Conservation (phyloP, 1,284 basidiomycete species). For the Kalmanozyma brasiliensis region DNA sequence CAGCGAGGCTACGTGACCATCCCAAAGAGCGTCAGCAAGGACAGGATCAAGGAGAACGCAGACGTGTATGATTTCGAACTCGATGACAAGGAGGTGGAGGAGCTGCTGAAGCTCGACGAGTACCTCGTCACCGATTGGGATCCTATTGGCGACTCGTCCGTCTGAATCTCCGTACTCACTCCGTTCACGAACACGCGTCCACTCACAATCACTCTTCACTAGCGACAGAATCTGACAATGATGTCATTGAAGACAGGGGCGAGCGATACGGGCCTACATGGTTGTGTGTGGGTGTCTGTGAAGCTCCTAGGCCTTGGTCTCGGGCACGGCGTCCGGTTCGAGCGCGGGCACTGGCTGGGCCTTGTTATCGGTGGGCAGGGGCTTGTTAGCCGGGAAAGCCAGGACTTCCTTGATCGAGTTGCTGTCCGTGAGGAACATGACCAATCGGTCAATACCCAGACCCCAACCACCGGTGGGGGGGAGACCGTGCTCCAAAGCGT, state of each 20-base stretch:
- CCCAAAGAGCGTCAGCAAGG: slow-evolving; percentile 78
- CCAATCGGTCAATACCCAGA: slow-evolving; percentile 55
- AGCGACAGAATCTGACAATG: no score
- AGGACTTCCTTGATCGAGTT: slow-evolving; percentile 87
- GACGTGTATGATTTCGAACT: slow-evolving; percentile 77
- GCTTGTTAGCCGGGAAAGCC: slow-evolving; percentile 91
- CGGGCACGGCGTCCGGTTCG: slow-evolving; percentile 13
- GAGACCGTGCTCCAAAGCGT: slow-evolving; percentile 92
- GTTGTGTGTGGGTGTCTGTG: no score
- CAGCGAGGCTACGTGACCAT: slow-evolving; percentile 40
- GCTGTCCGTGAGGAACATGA: slow-evolving; percentile 59
- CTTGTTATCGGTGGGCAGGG: slow-evolving; percentile 66
- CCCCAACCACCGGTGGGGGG: slow-evolving; percentile 88
- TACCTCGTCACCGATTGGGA: slow-evolving; percentile 37
- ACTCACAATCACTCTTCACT: no score
- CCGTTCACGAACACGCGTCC: neutral
- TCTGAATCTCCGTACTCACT: no score
- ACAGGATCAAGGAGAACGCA: slow-evolving; percentile 77
- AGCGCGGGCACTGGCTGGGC: slow-evolving; percentile 24
- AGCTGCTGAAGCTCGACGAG: slow-evolving; percentile 20
- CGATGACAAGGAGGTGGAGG: slow-evolving; percentile 73
- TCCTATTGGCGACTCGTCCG: no score
- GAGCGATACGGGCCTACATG: no score
- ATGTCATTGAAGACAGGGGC: no score
- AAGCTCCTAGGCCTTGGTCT: no score